These are phyloP conservation scores for Nothophoma quercina DNA, from an alignment of 2,329 filamentous ascomycete genomes.

Conservation along the genomic window DNA sequence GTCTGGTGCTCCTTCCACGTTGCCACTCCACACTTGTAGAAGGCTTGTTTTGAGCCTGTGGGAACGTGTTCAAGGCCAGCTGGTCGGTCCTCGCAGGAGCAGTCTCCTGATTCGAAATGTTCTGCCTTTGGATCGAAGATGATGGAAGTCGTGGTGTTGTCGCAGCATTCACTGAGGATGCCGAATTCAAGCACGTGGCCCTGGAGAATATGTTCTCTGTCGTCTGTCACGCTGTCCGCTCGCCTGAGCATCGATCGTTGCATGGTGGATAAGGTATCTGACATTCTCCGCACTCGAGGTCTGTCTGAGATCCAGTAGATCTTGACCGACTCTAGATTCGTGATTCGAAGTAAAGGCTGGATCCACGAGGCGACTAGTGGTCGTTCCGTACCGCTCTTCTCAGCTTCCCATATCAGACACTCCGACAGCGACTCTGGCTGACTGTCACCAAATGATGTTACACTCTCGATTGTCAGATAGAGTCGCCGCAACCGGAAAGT, in stretches of 20 bases:
- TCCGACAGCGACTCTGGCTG: constrained; percentile 16
- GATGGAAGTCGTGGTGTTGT: not conserved
- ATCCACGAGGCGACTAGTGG: constrained; percentile 28
- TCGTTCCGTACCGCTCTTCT: constrained; percentile 11
- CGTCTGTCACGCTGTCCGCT: not conserved
- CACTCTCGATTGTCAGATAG: constrained; percentile 25
- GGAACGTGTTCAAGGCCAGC: constrained; percentile 1
- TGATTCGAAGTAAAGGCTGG: constrained; percentile 24
- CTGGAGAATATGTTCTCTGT: not conserved
- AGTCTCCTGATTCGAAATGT: constrained; percentile 4
- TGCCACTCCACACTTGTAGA: constrained; percentile 7
- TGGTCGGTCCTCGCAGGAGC: constrained; percentile 1
- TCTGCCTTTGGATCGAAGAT: not conserved
- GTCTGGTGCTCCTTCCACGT: constrained; percentile 13
- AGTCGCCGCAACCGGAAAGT: constrained; percentile 26
- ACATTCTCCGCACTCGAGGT: constrained; percentile 20
- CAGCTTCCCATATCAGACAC: constrained; percentile 19
- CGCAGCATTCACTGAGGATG: not conserved
- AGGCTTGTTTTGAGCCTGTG: not conserved
- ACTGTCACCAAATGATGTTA: constrained; percentile 11
- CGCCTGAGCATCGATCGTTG: constrained; percentile 23
- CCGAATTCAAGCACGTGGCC: constrained; percentile 10
- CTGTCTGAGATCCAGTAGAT: constrained; percentile 28
- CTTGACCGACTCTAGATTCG: constrained; percentile 21
- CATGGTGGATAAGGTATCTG: constrained; percentile 21